Percentiles rank a stretch among this genome's conserved stretches.
Conservation (phyloP, 2,329 filamentous ascomycete species). For the Lecanicillium sp. region DNA sequence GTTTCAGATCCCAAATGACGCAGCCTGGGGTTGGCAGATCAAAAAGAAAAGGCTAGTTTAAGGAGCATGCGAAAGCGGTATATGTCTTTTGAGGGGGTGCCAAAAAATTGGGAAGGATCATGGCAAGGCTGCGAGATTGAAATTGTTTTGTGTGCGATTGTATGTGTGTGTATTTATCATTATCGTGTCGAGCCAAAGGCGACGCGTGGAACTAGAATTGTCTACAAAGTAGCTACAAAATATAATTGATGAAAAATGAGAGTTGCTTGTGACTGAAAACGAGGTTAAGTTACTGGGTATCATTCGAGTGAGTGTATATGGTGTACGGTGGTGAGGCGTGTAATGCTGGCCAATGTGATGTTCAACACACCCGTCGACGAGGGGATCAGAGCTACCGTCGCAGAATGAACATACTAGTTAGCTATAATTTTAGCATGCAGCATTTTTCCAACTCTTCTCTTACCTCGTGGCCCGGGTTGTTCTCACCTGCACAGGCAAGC, state of each 20-base stretch:
- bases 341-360: no score
- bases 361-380: no score
- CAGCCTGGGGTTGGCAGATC: not conserved
- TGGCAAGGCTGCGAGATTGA: not conserved
- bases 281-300: no score
- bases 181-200: not conserved
- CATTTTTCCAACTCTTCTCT: no score
- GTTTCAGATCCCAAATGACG: not conserved
- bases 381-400: no score
- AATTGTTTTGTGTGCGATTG: conserved; percentile 6
- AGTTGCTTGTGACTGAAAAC: no score
- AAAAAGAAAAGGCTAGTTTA: conserved; percentile 2
- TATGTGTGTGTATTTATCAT: conserved; percentile 8
- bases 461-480: no score
- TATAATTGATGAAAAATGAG: not conserved
- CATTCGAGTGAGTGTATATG: no score
- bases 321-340: no score
- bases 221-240: conserved; percentile 1
- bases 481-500: no score
- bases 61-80: conserved; percentile 1
- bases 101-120: not conserved
- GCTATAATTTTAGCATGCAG: no score
- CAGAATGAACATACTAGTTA: no score
- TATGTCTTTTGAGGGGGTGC: not conserved
- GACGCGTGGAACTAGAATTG: conserved; percentile 1